These are phyloP conservation scores for Aspergillus latus DNA, from an alignment of 2,329 filamentous ascomycete species.

Conservation along the genomic window DNA sequence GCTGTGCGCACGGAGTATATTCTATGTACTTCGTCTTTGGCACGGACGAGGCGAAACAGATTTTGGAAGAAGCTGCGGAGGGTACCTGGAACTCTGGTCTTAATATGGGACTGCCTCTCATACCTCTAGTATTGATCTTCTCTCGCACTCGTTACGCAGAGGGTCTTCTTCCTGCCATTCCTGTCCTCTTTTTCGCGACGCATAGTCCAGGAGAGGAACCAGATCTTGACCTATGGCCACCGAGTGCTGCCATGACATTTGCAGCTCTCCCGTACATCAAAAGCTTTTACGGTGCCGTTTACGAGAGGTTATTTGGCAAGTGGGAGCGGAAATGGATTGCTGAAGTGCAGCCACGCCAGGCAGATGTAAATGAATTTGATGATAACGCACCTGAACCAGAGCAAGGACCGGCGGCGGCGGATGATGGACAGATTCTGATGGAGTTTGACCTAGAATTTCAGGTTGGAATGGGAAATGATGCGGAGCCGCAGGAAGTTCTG, in stretches of 20 bases:
- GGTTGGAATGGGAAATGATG: conserved; percentile 48
- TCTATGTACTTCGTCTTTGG: conserved; percentile 68
- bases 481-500: conserved; percentile 32
- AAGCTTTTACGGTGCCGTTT: conserved; percentile 62
- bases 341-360: conserved; percentile 60
- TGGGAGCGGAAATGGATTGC: conserved; percentile 62
- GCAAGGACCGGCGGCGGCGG: conserved; percentile 28
- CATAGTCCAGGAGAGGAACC: conserved; percentile 46
- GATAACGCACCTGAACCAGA: conserved; percentile 35
- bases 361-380: conserved; percentile 38
- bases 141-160: conserved; percentile 66
- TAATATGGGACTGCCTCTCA: conserved; percentile 63
- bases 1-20: conserved; percentile 60
- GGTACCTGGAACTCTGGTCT: conserved; percentile 50
- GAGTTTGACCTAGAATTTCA: conserved; percentile 54
- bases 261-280: conserved; percentile 66
- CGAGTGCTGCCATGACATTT: conserved; percentile 64
- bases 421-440: conserved; percentile 46
- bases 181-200: conserved; percentile 56
- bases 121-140: conserved; percentile 67
- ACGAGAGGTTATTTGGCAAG: conserved; percentile 58
- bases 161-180: conserved; percentile 61
- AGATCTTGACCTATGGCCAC: conserved; percentile 63
- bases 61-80: conserved; percentile 47
- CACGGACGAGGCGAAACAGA: conserved; percentile 56